Conservation (phyloP, 2,329 filamentous ascomycete genomes). For the Neofusicoccum sp. region DNA sequence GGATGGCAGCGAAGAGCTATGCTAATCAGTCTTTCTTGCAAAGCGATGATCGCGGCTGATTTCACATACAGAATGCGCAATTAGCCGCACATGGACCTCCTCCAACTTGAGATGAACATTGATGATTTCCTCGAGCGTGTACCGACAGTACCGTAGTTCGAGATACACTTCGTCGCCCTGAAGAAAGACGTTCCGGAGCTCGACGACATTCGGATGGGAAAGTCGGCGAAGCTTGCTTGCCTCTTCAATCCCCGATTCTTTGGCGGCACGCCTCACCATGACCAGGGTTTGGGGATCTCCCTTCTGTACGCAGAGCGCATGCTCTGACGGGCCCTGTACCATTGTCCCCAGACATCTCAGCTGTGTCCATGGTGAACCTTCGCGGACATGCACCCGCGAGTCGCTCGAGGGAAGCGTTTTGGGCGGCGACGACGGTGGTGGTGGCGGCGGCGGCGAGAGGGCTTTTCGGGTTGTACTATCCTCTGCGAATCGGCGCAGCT, state of each 20-base stretch:
- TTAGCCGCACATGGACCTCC: conserved; percentile 21
- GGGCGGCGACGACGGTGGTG: not conserved
- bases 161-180: conserved; percentile 22
- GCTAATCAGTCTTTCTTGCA: not conserved
- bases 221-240: conserved; percentile 2
- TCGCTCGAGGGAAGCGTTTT: not conserved
- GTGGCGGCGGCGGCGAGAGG: not conserved
- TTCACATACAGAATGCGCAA: conserved; percentile 1
- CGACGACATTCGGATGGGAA: not conserved
- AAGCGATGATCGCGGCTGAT: not conserved
- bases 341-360: not conserved
- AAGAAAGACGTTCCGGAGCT: conserved; percentile 21
- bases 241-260: not conserved
- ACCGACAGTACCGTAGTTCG: conserved; percentile 27
- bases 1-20: conserved; percentile 21
- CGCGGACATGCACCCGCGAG: not conserved
- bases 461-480: not conserved
- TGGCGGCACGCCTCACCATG: not conserved
- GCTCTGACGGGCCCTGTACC: not conserved
- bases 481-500: not conserved
- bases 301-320: not conserved
- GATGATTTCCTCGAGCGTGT: conserved; percentile 9
- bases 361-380: not conserved
- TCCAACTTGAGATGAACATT: conserved; percentile 21
- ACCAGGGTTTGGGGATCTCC: not conserved